phyloP scores from a whole-genome alignment of 768 basidiomycete genomes.

The Mycena metata region DNA sequence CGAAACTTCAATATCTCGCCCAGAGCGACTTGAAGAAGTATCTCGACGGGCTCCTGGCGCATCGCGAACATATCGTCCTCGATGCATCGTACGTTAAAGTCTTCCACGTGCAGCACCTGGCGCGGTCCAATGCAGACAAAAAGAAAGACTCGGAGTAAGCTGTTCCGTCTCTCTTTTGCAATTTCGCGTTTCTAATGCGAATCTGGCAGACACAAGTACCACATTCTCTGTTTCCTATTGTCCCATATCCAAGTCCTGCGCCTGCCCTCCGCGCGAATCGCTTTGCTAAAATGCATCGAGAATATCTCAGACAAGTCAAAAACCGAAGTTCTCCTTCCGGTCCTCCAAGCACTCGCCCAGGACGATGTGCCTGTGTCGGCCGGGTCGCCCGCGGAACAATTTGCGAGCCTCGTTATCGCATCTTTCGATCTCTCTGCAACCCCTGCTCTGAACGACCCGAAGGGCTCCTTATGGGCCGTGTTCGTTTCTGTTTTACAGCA shows the following conservation, averaged over 20 bases:
- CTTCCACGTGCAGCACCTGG: constrained; percentile 73
- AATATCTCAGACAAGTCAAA: constrained; percentile 63
- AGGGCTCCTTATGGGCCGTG: constrained; percentile 63
- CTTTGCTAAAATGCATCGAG: constrained; percentile 64
- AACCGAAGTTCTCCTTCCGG: constrained; percentile 70
- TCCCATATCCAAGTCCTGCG: constrained; percentile 81
- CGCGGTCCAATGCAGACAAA: constrained; percentile 61
- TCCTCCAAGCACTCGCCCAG: constrained; percentile 58
- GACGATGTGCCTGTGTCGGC: constrained; percentile 39
- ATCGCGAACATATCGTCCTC: constrained; percentile 68
- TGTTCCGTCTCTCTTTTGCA: not conserved
- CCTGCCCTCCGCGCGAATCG: constrained; percentile 60
- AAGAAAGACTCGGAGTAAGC: constrained; percentile 69
- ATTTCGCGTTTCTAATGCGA: constrained; percentile 15
- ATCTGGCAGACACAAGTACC: constrained; percentile 71
- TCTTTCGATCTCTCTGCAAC: constrained; percentile 66
- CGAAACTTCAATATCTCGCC: constrained; percentile 77
- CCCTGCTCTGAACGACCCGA: constrained; percentile 58
- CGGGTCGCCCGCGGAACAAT: constrained; percentile 46
- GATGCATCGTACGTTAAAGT: constrained; percentile 70
- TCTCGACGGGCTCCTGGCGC: constrained; percentile 61
- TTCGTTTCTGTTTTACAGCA: constrained; percentile 60
- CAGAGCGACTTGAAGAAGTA: constrained; percentile 74
- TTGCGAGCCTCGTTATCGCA: constrained; percentile 58
- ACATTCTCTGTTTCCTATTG: constrained; percentile 80